These are phyloP conservation scores for Cutaneotrichosporon mucoides DNA, from an alignment of 1,284 basidiomycete species.

Conservation along the genomic window DNA sequence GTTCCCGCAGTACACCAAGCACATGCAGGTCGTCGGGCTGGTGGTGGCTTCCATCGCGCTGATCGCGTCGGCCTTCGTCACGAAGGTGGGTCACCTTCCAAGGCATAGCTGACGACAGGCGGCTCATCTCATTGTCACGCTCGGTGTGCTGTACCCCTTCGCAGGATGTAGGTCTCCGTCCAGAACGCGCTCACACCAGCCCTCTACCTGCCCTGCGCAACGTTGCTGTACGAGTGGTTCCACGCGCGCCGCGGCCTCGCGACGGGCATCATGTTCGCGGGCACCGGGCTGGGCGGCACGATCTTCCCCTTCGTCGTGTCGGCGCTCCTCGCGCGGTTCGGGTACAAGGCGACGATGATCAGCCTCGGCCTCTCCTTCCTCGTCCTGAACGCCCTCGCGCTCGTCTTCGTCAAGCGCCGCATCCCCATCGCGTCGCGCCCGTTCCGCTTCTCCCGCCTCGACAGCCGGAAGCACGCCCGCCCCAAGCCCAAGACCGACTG, in stretches of 20 bases:
- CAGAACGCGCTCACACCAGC: slow-evolving; percentile 17
- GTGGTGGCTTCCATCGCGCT: slow-evolving; percentile 25
- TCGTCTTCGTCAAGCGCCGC: slow-evolving; percentile 43
- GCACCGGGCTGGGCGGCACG: slow-evolving; percentile 44
- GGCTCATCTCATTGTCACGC: slow-evolving; percentile 43
- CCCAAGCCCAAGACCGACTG: slow-evolving; percentile 20
- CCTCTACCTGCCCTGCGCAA: slow-evolving; percentile 45
- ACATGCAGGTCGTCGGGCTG: slow-evolving; percentile 32
- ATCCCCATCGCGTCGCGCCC: slow-evolving; percentile 26
- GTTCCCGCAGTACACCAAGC: slow-evolving; percentile 28
- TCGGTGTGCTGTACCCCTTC: slow-evolving; percentile 44
- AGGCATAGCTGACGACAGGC: slow-evolving; percentile 18
- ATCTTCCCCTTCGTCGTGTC: slow-evolving; percentile 44
- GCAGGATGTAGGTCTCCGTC: slow-evolving; percentile 27
- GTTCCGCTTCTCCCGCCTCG: not conserved
- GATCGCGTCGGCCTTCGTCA: slow-evolving; percentile 41
- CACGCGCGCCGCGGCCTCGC: slow-evolving; percentile 41
- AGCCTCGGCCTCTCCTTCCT: slow-evolving; percentile 37
- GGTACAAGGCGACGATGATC: slow-evolving; percentile 47
- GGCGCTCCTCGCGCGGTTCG: slow-evolving; percentile 39
- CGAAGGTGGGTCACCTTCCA: slow-evolving; percentile 42
- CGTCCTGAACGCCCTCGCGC: slow-evolving; percentile 28
- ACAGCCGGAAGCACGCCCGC: not conserved
- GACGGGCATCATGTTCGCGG: slow-evolving; percentile 44
- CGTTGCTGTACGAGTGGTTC: slow-evolving; percentile 49